Evolutionary conservation across 352 stramenopile species (phyloP), one percentile per base, ranked within the genome.

Genomic region (Pythium inflatum): DNA sequence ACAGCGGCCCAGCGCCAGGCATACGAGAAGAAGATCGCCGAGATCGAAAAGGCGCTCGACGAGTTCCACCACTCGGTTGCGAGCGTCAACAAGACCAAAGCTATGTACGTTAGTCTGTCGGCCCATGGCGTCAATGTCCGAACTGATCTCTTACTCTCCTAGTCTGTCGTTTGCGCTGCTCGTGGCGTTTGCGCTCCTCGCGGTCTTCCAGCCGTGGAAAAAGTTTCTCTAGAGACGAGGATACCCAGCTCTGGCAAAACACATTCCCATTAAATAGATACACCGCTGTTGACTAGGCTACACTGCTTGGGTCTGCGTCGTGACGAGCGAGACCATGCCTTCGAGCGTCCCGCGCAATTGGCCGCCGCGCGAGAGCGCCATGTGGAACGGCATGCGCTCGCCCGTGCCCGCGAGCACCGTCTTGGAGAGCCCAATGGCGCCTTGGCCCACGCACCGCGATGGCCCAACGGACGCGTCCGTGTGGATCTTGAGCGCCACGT

Each of bases 1-100:
- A 86, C 67, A 13, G 49, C 77, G 0, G 84, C 88, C 36, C 66
- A 87, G 48, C 85, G 87, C 24, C 71, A 66, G 18, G 56, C 59
- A 25, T 92, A 92, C 76, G 83, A 95, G 70, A 84, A 89, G 67
- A 88, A 88, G 71, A 84, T 94, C 34, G 81, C 74, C 40, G 76
- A 88, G 16, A 62, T 95, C 33, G 84, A 91, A 66, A 70, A 81
- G 20, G 88, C 88, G 36, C 71, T 95, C 46, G 88, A 95, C 78
- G 70, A 71, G 45, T 94, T 92, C 76, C 88, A 95, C 74, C 66
- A 74, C 31, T 83, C 80, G 7, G 85, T 95, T 66, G 85, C 88
- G n/a, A 66, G 76, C 36, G 89, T 88, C 79, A 95, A 95, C 73
- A 76, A 78, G 46, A 94, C 77, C 57, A 94, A 94, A 58, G 87